These are phyloP conservation scores for Umbellularia californica DNA, from an alignment of 164 flowering plant species.

Conservation along the genomic window DNA sequence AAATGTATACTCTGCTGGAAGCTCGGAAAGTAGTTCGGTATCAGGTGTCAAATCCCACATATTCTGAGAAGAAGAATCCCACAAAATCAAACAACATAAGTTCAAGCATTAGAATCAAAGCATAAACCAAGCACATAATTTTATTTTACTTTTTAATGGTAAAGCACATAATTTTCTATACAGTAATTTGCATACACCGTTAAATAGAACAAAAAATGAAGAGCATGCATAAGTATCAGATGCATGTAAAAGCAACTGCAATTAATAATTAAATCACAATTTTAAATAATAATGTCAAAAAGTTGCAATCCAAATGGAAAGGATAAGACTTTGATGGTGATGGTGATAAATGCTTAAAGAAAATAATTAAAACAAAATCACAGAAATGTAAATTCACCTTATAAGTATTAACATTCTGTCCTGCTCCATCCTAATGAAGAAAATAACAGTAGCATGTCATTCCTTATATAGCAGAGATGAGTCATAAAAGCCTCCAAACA, in stretches of 20 bases:
- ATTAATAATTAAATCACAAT: background rate
- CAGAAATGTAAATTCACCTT: slow-evolving; percentile 29
- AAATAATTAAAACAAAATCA: background rate
- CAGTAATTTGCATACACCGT: background rate
- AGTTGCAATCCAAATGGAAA: background rate
- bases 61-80: slow-evolving; percentile 33
- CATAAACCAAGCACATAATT: background rate
- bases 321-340: background rate
- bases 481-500: background rate
- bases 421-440: slow-evolving; percentile 50
- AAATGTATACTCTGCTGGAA: slow-evolving; percentile 61
- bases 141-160: no score
- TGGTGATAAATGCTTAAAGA: background rate
- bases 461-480: background rate
- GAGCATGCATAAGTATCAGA: background rate
- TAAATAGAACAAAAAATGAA: background rate
- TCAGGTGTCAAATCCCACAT: slow-evolving; percentile 89
- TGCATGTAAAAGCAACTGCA: background rate
- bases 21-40: slow-evolving; percentile 49
- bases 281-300: background rate
- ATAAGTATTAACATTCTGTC: slow-evolving; percentile 28
- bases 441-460: slow-evolving; percentile 1
- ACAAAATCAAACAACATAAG: background rate
- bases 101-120: no score
- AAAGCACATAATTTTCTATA: background rate